Evolutionary conservation across 2,329 filamentous ascomycete species (phyloP), one percentile per base, ranked within the genome.

Genomic region (Monilinia fructigena): DNA sequence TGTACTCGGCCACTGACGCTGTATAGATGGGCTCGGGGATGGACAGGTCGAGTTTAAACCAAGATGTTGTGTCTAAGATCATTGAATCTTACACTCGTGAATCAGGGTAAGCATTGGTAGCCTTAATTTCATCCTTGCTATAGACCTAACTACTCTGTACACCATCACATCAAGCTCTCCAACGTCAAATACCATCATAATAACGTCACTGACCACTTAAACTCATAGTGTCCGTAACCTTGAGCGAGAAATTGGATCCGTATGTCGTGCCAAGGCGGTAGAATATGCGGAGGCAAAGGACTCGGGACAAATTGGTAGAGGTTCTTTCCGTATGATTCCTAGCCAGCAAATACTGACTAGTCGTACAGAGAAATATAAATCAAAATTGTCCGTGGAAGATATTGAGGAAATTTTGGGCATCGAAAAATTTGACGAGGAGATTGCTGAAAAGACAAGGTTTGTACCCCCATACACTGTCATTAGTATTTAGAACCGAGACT

Each of bases 61-160:
- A 92, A 68, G 90, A 94, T 42, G 93, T 97, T 3, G 85, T 99
- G 66, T 92, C 94, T 78, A 96, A 96, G 78, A 92, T 97, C 71
- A 98, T 98, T 73, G 95, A 95, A 74, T 89, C 90, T 38, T 99
- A 99, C 81, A 99, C 95, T 52, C 92, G 94, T 70, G 95, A 99
- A 79, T 91, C 94, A 63, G 63, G 63, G 63, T 65, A 53, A 61
- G 63, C 50, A 60, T 65, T 53, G 20, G 38, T 12, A 20, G 26
- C 63, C 63, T 20, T 65, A 42, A 45, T 14, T 14, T 38, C n/a
- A 28, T 26, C 28, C 48, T 48, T 20, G 14, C 28, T 50, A 38
- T 50, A 38, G 12, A 60, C 58, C 28, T 20, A 38, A 38, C 3
- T 28, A 26, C 47, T 6, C 55, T 20, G n/a, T 50, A 50, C 14